Evolutionary conservation across 768 basidiomycete genomes (phyloP), one percentile per base, ranked within the genome.

Genomic region (Tricholoma terreum): DNA sequence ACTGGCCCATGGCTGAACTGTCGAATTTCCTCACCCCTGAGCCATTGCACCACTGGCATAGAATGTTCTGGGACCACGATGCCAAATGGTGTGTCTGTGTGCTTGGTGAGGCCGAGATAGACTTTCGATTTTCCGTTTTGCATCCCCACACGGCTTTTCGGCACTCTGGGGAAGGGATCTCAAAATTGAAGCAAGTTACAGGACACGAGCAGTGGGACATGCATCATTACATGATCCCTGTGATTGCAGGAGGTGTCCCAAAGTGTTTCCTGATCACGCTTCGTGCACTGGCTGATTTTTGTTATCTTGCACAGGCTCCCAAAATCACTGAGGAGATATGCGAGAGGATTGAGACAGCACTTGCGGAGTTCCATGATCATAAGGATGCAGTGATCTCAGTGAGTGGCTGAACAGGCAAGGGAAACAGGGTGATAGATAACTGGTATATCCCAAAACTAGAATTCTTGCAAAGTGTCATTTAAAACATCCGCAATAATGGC

Each of bases 391-490:
- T 42, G 14, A 42, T 42, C 38, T 15, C 19, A 42, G 19, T 4
- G 14, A 7, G 38, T 14, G 38, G 15, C 19, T 7, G 38, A 19
- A 19, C 14, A 14, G 38, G 38, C 14, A 17, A 17, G 24, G 24
- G 24, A 38, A 15, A 71, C 73, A 21, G 63, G 66, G 46, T 65
- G 1, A 69, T 19, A 42, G 19, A 71, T 6, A 58, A 77, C 52
- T 80, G 71, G 63, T 50, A 70, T 15, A 79, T 80, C 43, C 77
- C 74, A 1, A 81, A 81, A 59, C 69, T 79, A 27, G 24, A 27
- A 27, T 27, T 27, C 24, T 27, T 27, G 24, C 24, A 27, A 27
- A 27, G 24, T 6, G 66, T 42, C 38, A 7, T 42, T 4, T 19
- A 2, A 7, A 73, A 65, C 51, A 72, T 72, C 14, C 42, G 52